phyloP scores from a whole-genome alignment of 352 stramenopile genomes.

The Thalassiosira mediterranea region DNA sequence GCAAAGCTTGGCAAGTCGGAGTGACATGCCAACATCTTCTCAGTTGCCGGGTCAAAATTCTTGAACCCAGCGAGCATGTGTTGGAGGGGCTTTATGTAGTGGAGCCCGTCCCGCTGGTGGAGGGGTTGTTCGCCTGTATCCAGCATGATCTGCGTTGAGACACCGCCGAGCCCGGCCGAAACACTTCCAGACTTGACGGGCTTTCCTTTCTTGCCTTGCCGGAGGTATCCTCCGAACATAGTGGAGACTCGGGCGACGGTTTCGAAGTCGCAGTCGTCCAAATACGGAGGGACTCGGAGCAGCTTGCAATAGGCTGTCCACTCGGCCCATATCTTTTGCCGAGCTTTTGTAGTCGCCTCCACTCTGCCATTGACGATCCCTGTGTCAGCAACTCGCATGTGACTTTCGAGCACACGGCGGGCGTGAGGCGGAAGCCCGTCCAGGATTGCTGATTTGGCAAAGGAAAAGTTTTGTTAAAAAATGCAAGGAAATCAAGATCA shows the following conservation, averaged over 20 bases:
- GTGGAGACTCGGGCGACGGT: neutral
- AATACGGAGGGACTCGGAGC: neutral
- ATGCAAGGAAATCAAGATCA: slow-evolving; percentile 22
- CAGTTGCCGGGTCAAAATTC: slow-evolving; percentile 1
- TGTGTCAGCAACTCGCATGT: slow-evolving; percentile 6
- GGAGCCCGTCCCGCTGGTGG: neutral
- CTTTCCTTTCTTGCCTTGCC: neutral
- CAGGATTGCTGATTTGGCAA: slow-evolving; percentile 27
- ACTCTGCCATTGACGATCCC: neutral
- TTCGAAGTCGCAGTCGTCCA: neutral
- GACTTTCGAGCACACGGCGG: slow-evolving; percentile 2
- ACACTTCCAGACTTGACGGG: neutral
- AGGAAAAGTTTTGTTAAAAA: slow-evolving; percentile 29
- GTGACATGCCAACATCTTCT: slow-evolving; percentile 11
- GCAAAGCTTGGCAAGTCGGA: slow-evolving; percentile 2
- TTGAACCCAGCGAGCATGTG: slow-evolving; percentile 2
- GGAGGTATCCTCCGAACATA: neutral
- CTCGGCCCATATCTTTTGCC: neutral
- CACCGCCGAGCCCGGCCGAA: neutral
- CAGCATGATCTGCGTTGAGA: neutral
- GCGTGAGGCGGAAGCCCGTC: slow-evolving; percentile 14
- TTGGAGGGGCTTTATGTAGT: slow-evolving; percentile 2
- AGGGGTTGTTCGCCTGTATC: neutral
- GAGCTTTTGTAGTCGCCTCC: neutral
- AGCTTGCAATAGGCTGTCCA: neutral